Percentiles rank a stretch among this genome's conserved stretches.
Evolutionary conservation across 805 yeast species (phyloP).

Genomic region (Suhomyces canberraensis): DNA sequence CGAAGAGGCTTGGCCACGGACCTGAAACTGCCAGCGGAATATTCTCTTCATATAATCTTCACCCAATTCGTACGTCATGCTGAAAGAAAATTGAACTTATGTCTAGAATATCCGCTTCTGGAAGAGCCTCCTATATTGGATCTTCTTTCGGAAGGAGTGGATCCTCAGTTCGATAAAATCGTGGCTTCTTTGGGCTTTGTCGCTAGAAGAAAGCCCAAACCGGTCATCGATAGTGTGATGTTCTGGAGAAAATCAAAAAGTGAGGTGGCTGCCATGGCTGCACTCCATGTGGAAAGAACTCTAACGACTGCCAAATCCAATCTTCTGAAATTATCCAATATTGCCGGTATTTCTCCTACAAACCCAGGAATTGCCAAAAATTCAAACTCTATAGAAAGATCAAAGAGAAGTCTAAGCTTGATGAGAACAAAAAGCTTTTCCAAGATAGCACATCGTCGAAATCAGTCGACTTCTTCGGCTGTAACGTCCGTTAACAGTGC

Average conservation of each 20-base stretch:
- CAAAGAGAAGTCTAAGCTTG: constrained; percentile 40
- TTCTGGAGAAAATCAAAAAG: constrained; percentile 95
- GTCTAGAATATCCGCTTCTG: constrained; percentile 61
- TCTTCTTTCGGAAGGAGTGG: constrained; percentile 79
- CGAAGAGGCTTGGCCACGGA: constrained; percentile 47
- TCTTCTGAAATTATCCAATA: constrained; percentile 33
- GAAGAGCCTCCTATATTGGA: constrained; percentile 79
- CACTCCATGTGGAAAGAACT: constrained; percentile 36
- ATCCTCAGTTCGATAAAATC: constrained; percentile 81
- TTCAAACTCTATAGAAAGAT: constrained; percentile 11
- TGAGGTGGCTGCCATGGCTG: constrained; percentile 63
- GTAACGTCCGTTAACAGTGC: constrained; percentile 10
- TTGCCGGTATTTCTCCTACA: constrained; percentile 6
- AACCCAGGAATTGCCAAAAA: constrained; percentile 15
- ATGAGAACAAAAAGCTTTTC: constrained; percentile 41
- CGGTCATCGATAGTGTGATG: constrained; percentile 97
- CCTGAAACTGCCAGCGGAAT: constrained; percentile 75
- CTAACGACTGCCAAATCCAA: constrained; percentile 46
- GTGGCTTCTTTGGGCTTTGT: constrained; percentile 85
- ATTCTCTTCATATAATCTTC: constrained; percentile 89
- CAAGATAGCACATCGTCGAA: constrained; percentile 44
- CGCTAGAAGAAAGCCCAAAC: constrained; percentile 86
- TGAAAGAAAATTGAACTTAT: constrained; percentile 76
- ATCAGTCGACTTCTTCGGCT: constrained; percentile 46
- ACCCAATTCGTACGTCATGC: constrained; percentile 95